A percentile compares a stretch with the other conserved stretches of the same genome.
These are phyloP conservation scores for Ophiocytium majus DNA, from an alignment of 352 stramenopile species.

Conservation along the genomic window DNA sequence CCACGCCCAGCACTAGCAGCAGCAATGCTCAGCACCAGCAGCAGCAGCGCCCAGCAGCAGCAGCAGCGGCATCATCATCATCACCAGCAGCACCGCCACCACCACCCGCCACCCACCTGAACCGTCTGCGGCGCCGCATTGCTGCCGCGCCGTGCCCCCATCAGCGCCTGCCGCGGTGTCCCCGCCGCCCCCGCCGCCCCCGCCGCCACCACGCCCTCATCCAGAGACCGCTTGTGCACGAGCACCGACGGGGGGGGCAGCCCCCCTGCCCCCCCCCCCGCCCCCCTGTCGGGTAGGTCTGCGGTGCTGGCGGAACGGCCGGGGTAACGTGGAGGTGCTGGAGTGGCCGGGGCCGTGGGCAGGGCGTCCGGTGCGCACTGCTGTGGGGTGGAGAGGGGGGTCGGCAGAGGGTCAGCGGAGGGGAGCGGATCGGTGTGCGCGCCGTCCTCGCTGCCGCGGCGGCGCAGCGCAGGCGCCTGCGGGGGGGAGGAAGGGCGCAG, in stretches of 20 bases:
- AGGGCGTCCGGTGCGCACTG: background rate
- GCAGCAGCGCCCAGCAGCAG: background rate
- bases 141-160: background rate
- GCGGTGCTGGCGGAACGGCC: no score
- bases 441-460: no score
- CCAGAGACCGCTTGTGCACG: background rate
- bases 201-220: background rate
- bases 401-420: background rate
- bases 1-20: background rate
- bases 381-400: background rate
- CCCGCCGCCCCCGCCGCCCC: no score
- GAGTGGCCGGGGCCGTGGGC: no score
- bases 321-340: no score
- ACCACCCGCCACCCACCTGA: constrained; percentile 24
- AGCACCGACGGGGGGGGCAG: no score
- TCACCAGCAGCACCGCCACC: background rate
- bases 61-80: background rate
- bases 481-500: no score
- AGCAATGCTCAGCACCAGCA: background rate
- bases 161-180: no score
- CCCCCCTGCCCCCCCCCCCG: no score
- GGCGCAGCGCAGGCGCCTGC: no score
- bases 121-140: background rate
- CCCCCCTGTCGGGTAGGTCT: no score
- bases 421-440: no score